Conservation (phyloP, 805 yeast species). For the Starmerella khaoyaiensis region DNA sequence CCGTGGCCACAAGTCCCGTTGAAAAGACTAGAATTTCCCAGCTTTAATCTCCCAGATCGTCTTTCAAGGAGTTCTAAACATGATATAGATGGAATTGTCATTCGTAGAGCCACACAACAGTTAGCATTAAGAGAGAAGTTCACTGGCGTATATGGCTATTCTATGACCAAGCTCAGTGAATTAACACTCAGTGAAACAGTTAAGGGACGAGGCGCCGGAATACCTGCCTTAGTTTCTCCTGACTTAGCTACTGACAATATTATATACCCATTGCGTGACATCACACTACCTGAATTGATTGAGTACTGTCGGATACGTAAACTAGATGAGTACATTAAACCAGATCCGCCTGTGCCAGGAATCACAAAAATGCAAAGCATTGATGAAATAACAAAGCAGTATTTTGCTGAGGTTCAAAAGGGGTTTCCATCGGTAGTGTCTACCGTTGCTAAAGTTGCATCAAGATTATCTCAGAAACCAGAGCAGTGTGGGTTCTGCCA, state of each 20-base stretch:
- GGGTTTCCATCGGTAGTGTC: conserved; percentile 83
- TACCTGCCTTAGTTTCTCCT: conserved; percentile 32
- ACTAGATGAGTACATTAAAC: conserved; percentile 29
- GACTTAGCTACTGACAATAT: conserved; percentile 1
- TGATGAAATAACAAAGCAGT: conserved; percentile 61
- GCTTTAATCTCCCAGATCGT: neutral
- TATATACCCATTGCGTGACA: conserved; percentile 63
- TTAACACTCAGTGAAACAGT: conserved; percentile 67
- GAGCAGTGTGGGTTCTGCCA: conserved; percentile 20
- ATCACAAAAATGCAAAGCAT: conserved; percentile 65
- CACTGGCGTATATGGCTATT: conserved; percentile 54
- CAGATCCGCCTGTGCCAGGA: conserved; percentile 24
- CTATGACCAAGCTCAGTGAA: conserved; percentile 74
- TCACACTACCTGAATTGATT: conserved; percentile 52
- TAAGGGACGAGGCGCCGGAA: conserved; percentile 69
- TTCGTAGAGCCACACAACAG: conserved; percentile 35
- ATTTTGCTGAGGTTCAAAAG: conserved; percentile 56
- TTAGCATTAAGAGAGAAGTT: conserved; percentile 37
- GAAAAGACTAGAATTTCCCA: neutral
- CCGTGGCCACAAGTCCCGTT: conserved; percentile 15
- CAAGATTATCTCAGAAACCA: conserved; percentile 38
- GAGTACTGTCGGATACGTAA: conserved; percentile 38
- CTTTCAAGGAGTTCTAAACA: conserved; percentile 44
- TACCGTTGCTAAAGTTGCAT: conserved; percentile 82
- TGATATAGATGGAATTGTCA: conserved; percentile 43